These are phyloP conservation scores for Umbelopsis sp. DNA, from an alignment of 192 early-diverging fungal species.

Conservation along the genomic window DNA sequence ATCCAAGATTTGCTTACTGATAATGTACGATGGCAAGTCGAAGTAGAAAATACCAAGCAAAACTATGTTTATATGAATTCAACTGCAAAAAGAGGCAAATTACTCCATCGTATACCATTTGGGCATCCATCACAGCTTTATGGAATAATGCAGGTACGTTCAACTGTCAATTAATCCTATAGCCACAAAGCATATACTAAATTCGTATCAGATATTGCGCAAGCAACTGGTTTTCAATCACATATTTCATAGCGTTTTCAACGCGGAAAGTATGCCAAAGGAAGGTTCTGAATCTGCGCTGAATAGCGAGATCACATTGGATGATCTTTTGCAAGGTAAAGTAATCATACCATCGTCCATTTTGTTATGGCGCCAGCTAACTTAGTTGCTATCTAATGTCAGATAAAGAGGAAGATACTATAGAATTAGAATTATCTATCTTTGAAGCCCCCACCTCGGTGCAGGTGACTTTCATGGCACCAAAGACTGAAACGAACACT, in stretches of 20 bases:
- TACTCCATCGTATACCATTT: constrained; percentile 35
- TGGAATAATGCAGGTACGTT: constrained; percentile 32
- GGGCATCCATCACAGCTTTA: constrained; percentile 35
- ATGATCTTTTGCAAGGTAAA: constrained; percentile 35
- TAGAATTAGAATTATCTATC: constrained; percentile 26
- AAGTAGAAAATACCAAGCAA: background rate
- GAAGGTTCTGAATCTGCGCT: background rate
- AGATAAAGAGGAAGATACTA: constrained; percentile 11
- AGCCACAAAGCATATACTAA: background rate
- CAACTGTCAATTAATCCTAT: background rate
- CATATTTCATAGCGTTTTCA: constrained; percentile 35
- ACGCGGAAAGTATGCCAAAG: constrained; percentile 2
- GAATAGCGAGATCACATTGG: constrained; percentile 20
- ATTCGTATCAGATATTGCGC: constrained; percentile 5
- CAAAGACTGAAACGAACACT: background rate
- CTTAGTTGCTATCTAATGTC: background rate
- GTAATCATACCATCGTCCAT: background rate
- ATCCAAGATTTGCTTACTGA: background rate
- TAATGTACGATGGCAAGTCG: background rate
- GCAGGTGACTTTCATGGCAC: constrained; percentile 28
- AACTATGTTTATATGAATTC: constrained; percentile 6
- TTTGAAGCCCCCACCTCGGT: constrained; percentile 28
- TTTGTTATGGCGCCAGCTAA: background rate
- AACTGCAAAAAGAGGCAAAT: constrained; percentile 21
- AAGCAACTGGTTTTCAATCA: constrained; percentile 41